Evolutionary conservation across 192 early-diverging fungal genomes (phyloP).

Genomic region (Coemansia javaensis): DNA sequence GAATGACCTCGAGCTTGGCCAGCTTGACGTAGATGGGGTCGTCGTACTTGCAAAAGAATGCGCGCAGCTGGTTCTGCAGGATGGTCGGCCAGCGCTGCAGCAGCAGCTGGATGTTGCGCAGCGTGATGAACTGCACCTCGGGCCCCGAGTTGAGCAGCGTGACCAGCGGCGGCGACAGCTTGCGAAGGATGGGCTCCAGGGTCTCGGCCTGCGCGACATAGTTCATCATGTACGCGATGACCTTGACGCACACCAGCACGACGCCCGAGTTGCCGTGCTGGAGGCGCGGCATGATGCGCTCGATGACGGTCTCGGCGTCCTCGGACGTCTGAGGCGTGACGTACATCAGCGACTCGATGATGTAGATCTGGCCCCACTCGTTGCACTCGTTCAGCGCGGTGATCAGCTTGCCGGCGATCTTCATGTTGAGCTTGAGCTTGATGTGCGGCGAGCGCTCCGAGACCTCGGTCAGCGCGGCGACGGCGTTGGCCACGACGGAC

Average conservation of each 20-base stretch:
- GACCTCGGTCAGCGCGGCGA: constrained; percentile 91
- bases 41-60: constrained; percentile 99
- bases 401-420: constrained; percentile 85
- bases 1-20: constrained; percentile 94
- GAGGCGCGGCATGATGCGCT: constrained; percentile 82
- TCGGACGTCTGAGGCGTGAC: constrained; percentile 79
- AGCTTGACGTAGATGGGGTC: constrained; percentile 99
- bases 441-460: constrained; percentile 82
- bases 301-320: constrained; percentile 88
- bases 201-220: constrained; percentile 80
- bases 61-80: constrained; percentile 87
- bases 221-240: constrained; percentile 92
- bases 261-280: constrained; percentile 96
- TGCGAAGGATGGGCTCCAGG: constrained; percentile 68
- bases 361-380: constrained; percentile 97
- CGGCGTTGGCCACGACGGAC: constrained; percentile 93
- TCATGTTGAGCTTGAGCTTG: constrained; percentile 78
- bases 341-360: constrained; percentile 87
- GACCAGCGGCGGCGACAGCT: constrained; percentile 89
- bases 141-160: constrained; percentile 83
- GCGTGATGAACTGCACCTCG: constrained; percentile 95
- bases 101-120: constrained; percentile 93
- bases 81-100: constrained; percentile 87
- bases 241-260: constrained; percentile 76
- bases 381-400: constrained; percentile 93